phyloP scores from a whole-genome alignment of 2,329 filamentous ascomycete genomes.

The Tolypocladium pustulatum region DNA sequence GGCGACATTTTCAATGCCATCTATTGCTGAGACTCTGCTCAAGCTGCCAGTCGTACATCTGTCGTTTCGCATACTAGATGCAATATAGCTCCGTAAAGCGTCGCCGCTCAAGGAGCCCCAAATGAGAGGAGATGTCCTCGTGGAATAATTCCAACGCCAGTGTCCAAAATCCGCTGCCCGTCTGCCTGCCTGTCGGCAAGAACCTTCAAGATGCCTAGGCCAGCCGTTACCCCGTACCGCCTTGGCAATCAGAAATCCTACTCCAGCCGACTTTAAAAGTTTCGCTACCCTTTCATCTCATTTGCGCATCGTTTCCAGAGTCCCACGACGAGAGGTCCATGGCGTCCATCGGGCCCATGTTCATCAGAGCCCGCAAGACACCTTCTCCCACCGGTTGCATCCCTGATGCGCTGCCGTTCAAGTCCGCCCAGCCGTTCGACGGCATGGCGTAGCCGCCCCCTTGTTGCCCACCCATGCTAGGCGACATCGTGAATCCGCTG shows the following conservation, averaged over 20 bases:
- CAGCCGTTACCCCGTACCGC: neutral
- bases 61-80: neutral
- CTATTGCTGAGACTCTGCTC: neutral
- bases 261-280: neutral
- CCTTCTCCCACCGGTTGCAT: slow-evolving; percentile 48
- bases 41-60: neutral
- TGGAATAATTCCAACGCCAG: neutral
- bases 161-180: neutral
- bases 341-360: slow-evolving; percentile 48
- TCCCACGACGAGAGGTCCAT: slow-evolving; percentile 46
- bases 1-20: no score
- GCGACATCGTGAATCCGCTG: slow-evolving; percentile 23
- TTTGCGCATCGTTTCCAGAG: slow-evolving; percentile 15
- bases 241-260: neutral
- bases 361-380: slow-evolving; percentile 46
- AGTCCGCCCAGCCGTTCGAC: slow-evolving; percentile 31
- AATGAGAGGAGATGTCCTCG: neutral
- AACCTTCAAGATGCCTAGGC: neutral
- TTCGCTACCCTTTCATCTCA: slow-evolving; percentile 3
- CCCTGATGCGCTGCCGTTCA: slow-evolving; percentile 27
- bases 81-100: neutral
- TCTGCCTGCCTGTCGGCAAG: neutral
- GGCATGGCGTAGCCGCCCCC: slow-evolving; percentile 29
- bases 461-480: slow-evolving; percentile 11
- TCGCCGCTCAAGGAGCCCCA: neutral